phyloP scores from a whole-genome alignment of 1,139 yeast genomes.

The Spathaspora sp. region DNA sequence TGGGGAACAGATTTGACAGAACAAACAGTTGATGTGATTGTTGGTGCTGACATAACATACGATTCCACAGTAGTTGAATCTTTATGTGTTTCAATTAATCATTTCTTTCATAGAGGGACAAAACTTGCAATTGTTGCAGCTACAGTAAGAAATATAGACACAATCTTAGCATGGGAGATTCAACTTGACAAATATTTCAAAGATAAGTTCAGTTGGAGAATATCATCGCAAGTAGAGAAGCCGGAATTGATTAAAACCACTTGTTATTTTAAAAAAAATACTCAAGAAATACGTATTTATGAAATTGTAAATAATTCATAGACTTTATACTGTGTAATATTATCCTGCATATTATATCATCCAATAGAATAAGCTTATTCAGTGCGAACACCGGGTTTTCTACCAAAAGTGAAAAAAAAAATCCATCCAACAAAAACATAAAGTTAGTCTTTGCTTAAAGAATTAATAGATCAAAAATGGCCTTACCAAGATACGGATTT shows the following conservation, averaged over 20 bases:
- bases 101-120: slow-evolving; percentile 34
- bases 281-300: slow-evolving; percentile 48
- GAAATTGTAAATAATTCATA: slow-evolving; percentile 7
- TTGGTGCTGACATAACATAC: slow-evolving; percentile 89
- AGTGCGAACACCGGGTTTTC: slow-evolving; percentile 3
- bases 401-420: slow-evolving; percentile 1
- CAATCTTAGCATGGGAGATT: slow-evolving; percentile 54
- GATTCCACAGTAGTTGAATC: slow-evolving; percentile 61
- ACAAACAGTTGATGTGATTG: slow-evolving; percentile 41
- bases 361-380: slow-evolving; percentile 12
- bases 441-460: not conserved
- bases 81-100: slow-evolving; percentile 50
- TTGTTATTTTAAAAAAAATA: slow-evolving; percentile 31
- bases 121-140: slow-evolving; percentile 59
- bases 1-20: slow-evolving; percentile 48
- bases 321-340: no score
- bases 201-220: slow-evolving; percentile 19
- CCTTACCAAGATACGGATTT: slow-evolving; percentile 38
- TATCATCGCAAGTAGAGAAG: slow-evolving; percentile 16
- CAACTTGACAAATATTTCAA: slow-evolving; percentile 29
- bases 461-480: slow-evolving; percentile 9
- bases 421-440: slow-evolving; percentile 6
- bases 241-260: slow-evolving; percentile 21
- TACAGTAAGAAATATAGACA: slow-evolving; percentile 64
- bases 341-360: slow-evolving; percentile 14